A percentile compares a stretch with the other conserved stretches of the same genome.
Conservation (phyloP, 2,329 filamentous ascomycete genomes). For the Beauveria australis region DNA sequence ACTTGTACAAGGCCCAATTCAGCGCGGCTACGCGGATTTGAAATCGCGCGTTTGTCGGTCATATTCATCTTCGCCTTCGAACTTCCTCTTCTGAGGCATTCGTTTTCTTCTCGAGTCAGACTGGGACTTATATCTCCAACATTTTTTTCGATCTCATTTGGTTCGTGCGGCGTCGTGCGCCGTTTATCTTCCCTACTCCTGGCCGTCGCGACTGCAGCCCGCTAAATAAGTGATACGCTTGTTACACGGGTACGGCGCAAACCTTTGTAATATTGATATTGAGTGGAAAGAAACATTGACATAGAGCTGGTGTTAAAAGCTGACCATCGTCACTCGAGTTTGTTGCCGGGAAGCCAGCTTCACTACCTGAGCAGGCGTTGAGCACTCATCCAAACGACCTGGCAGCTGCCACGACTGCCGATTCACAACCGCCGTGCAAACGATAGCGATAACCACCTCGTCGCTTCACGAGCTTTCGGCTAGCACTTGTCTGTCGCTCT, state of each 20-base stretch:
- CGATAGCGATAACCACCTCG: not conserved
- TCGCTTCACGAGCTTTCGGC: not conserved
- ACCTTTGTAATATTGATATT: not conserved
- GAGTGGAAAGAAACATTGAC: not conserved
- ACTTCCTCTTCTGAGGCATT: not conserved
- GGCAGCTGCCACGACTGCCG: constrained; percentile 7
- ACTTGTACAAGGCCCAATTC: not conserved
- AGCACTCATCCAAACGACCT: not conserved
- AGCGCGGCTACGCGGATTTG: not conserved
- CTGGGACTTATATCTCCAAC: not conserved
- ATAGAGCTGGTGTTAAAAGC: not conserved
- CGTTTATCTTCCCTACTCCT: not conserved
- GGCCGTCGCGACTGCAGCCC: not conserved
- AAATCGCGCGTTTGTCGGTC: not conserved
- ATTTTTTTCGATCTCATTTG: not conserved
- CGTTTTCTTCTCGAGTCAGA: not conserved
- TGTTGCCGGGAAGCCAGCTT: not conserved
- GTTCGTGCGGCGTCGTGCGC: not conserved
- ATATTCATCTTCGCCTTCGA: not conserved
- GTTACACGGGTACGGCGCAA: constrained; percentile 2
- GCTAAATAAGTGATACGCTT: not conserved
- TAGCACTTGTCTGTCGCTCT: not conserved
- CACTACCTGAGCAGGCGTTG: not conserved
- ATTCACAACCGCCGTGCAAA: constrained; percentile 9
- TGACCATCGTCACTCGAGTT: not conserved